Conservation (phyloP, 2,329 filamentous ascomycete genomes). For the Ophiostoma australiae region DNA sequence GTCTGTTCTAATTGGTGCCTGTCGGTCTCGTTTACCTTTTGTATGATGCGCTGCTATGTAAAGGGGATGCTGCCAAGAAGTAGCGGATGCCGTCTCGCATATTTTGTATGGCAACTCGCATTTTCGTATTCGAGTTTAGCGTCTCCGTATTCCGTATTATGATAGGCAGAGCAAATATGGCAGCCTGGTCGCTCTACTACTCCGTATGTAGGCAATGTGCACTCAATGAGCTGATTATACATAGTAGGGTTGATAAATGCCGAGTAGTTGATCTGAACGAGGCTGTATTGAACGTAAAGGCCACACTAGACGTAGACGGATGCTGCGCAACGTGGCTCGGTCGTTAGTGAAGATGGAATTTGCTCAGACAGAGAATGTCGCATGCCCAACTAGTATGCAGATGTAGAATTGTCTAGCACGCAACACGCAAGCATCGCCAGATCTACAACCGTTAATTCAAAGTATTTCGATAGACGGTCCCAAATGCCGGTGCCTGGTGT, state of each 20-base stretch:
- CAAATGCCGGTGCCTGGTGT: background rate
- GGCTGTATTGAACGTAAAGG: background rate
- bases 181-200: background rate
- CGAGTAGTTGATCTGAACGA: background rate
- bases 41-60: background rate
- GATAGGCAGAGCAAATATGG: background rate
- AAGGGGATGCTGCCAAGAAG: no score
- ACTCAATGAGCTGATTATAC: no score
- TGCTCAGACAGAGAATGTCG: background rate
- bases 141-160: background rate
- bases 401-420: background rate
- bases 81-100: no score
- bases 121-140: background rate
- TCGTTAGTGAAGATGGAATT: background rate
- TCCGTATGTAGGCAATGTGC: background rate
- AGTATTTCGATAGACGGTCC: background rate
- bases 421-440: background rate
- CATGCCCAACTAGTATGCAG: background rate
- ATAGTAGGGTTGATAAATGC: no score
- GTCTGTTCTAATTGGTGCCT: background rate
- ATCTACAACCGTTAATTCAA: background rate
- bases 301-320: background rate
- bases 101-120: background rate
- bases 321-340: slow-evolving; percentile 1
- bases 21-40: background rate